A percentile compares a stretch with the other conserved stretches of the same genome.
These are phyloP conservation scores for Aureobasidium sp. DNA, from an alignment of 2,329 filamentous ascomycete species.

Conservation along the genomic window DNA sequence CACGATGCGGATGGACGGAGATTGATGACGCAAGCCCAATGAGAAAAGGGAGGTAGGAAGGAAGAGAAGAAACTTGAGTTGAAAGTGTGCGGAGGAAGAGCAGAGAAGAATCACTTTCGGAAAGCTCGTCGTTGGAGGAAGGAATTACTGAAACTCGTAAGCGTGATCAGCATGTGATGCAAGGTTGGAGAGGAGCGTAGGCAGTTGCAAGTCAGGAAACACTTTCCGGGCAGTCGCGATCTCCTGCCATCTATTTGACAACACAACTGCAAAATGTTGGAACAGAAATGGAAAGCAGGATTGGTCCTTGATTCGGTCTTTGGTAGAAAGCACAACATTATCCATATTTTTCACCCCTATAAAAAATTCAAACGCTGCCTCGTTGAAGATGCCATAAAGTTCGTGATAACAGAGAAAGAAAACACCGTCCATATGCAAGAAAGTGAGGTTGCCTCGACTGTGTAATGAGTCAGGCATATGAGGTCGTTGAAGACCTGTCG, in stretches of 20 bases:
- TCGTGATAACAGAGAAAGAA: neutral
- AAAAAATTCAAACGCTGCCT: conserved; percentile 1
- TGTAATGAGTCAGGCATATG: neutral
- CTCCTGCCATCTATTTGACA: neutral
- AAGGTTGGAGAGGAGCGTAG: neutral
- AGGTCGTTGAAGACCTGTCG: conserved; percentile 15
- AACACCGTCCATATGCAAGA: conserved; percentile 3
- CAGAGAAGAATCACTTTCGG: neutral
- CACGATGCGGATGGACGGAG: neutral
- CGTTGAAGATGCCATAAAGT: conserved; percentile 13
- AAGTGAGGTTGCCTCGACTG: neutral
- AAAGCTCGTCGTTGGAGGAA: neutral
- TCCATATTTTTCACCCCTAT: neutral
- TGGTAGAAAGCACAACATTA: neutral
- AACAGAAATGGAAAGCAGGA: neutral
- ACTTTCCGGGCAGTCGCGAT: neutral
- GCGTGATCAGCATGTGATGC: neutral
- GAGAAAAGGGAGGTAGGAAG: neutral
- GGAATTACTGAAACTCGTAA: neutral
- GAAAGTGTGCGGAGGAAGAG: neutral
- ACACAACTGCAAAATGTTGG: neutral
- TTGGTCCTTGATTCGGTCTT: neutral
- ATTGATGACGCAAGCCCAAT: neutral
- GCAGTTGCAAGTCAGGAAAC: neutral
- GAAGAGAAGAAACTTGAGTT: neutral